Conservation (phyloP, 768 basidiomycete species). For the Boletus huronensis region DNA sequence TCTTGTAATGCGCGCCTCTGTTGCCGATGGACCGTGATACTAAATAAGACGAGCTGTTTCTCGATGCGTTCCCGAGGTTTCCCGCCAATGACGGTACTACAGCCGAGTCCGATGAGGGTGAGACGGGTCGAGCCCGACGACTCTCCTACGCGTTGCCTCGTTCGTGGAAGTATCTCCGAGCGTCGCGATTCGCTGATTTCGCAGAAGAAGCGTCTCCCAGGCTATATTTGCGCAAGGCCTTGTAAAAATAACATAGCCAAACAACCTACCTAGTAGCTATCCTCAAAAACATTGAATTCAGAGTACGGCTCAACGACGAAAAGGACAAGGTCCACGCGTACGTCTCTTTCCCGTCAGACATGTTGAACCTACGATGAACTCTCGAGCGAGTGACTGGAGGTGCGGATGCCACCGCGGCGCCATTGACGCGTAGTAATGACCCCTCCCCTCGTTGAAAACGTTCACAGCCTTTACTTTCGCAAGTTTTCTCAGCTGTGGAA, state of each 20-base stretch:
- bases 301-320: slow-evolving; percentile 79
- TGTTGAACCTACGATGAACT: slow-evolving; percentile 47
- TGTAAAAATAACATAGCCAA: too few relatives aligned
- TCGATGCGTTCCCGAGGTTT: too few relatives aligned
- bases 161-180: too few relatives aligned
- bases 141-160: slow-evolving; percentile 21
- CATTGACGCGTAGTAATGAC: slow-evolving; percentile 31
- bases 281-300: slow-evolving; percentile 79
- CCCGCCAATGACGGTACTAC: too few relatives aligned
- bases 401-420: background rate
- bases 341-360: background rate
- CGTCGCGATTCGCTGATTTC: too few relatives aligned
- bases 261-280: too few relatives aligned
- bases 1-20: too few relatives aligned
- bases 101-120: too few relatives aligned
- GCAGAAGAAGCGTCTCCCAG: too few relatives aligned
- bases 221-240: too few relatives aligned
- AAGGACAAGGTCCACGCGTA: slow-evolving; percentile 45
- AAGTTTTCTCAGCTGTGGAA: slow-evolving; percentile 95
- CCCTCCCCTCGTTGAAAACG: background rate
- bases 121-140: background rate
- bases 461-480: slow-evolving; percentile 84
- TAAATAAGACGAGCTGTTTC: too few relatives aligned
- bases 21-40: too few relatives aligned
- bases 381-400: background rate